These are phyloP conservation scores for Phaffia tasmanica DNA, from an alignment of 768 basidiomycete genomes.

Conservation along the genomic window DNA sequence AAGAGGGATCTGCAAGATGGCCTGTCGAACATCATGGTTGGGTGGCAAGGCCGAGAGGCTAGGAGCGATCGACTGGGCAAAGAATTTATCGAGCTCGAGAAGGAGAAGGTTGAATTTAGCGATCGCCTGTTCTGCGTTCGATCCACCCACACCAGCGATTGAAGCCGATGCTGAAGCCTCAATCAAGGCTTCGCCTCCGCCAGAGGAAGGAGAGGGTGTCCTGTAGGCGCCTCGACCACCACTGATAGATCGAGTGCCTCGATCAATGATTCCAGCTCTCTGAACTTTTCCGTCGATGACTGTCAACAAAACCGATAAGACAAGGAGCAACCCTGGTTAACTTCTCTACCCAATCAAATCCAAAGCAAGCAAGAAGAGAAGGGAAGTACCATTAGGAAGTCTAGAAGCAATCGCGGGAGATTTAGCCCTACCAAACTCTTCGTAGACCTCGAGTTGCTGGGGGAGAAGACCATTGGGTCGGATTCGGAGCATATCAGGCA, in stretches of 20 bases:
- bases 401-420: not conserved
- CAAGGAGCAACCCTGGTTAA: not conserved
- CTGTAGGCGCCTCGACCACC: slow-evolving; percentile 14
- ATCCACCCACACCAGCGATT: no score
- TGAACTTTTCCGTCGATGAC: slow-evolving; percentile 5
- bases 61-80: slow-evolving; percentile 62
- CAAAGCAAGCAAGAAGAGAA: slow-evolving; percentile 1
- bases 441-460: slow-evolving; percentile 79
- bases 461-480: slow-evolving; percentile 68
- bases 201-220: not conserved
- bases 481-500: slow-evolving; percentile 83
- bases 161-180: slow-evolving; percentile 14
- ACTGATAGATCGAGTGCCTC: slow-evolving; percentile 7
- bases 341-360: not conserved
- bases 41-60: slow-evolving; percentile 60
- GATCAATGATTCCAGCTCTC: slow-evolving; percentile 18
- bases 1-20: slow-evolving; percentile 69
- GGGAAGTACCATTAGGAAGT: slow-evolving; percentile 6
- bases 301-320: not conserved
- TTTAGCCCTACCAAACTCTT: slow-evolving; percentile 63
- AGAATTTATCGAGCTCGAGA: slow-evolving; percentile 65
- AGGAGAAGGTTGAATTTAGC: slow-evolving; percentile 61
- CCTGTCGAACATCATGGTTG: slow-evolving; percentile 73
- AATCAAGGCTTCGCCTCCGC: not conserved
- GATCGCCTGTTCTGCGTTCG: slow-evolving; percentile 54